A percentile compares a stretch with the other conserved stretches of the same genome.
These are phyloP conservation scores for Gracilaria vermiculophylla DNA, from an alignment of 23 red algal species.

Conservation along the genomic window DNA sequence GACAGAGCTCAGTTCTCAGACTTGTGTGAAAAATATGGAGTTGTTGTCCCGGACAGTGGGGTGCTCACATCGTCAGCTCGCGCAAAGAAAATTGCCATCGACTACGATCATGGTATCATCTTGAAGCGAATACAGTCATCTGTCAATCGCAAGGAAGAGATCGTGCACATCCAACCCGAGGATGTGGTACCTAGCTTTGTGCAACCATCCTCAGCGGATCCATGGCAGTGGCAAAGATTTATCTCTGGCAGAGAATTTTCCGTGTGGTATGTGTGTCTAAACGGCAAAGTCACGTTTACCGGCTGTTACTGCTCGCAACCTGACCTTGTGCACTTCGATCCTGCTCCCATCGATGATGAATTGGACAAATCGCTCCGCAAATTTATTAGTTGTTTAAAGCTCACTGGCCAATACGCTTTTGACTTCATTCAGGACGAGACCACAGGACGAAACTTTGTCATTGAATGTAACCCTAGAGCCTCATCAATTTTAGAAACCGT, in stretches of 20 bases:
- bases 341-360: slow-evolving; percentile 3
- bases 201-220: slow-evolving; percentile 18
- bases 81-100: not conserved
- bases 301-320: slow-evolving; percentile 43
- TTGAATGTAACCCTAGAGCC: slow-evolving; percentile 74
- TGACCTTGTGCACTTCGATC: slow-evolving; percentile 60
- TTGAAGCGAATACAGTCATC: slow-evolving; percentile 71
- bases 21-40: slow-evolving; percentile 34
- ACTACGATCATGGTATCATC: slow-evolving; percentile 41
- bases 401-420: slow-evolving; percentile 74
- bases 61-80: not conserved
- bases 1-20: slow-evolving; percentile 43
- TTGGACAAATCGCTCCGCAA: slow-evolving; percentile 32
- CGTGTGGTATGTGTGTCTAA: slow-evolving; percentile 73
- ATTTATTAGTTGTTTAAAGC: slow-evolving; percentile 6
- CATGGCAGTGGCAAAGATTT: slow-evolving; percentile 78
- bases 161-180: slow-evolving; percentile 26
- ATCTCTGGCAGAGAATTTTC: slow-evolving; percentile 61
- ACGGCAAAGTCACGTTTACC: slow-evolving; percentile 57
- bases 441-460: slow-evolving; percentile 14
- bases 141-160: slow-evolving; percentile 69
- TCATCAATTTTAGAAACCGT: slow-evolving; percentile 76
- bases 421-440: slow-evolving; percentile 53
- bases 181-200: slow-evolving; percentile 18
- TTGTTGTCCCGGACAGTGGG: slow-evolving; percentile 40